Percentiles rank a stretch among this genome's conserved stretches.
These are phyloP conservation scores for Thermothelomyces thermophilus DNA, from an alignment of 2,329 filamentous ascomycete species.

Conservation along the genomic window DNA sequence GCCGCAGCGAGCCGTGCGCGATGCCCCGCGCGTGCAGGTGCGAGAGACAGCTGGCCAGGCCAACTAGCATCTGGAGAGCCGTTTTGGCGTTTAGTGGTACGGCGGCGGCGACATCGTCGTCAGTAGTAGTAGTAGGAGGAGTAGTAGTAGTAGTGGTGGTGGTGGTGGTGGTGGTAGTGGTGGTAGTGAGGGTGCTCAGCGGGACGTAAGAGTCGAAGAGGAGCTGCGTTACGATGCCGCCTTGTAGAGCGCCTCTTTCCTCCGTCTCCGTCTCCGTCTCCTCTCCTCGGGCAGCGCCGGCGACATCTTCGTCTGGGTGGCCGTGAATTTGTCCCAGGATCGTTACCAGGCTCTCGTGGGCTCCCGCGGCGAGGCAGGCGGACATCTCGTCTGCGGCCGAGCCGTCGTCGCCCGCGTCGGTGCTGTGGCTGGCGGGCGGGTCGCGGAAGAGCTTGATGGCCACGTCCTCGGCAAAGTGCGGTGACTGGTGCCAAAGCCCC, in stretches of 20 bases:
- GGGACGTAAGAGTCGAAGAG: slow-evolving; percentile 38
- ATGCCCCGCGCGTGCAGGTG: slow-evolving; percentile 40
- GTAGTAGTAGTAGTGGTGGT: slow-evolving; percentile 28
- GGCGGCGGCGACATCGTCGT: background rate
- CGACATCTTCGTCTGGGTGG: slow-evolving; percentile 32
- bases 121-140: slow-evolving; percentile 19
- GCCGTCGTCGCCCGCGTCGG: slow-evolving; percentile 35
- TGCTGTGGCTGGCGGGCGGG: too few relatives aligned
- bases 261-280: background rate
- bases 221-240: slow-evolving; percentile 42
- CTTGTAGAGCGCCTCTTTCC: slow-evolving; percentile 21
- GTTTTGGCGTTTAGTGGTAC: slow-evolving; percentile 13
- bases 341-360: slow-evolving; percentile 40
- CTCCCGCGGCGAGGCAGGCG: slow-evolving; percentile 39
- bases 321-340: slow-evolving; percentile 38
- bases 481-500: slow-evolving; percentile 31
- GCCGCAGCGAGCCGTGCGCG: slow-evolving; percentile 42
- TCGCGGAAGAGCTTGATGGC: slow-evolving; percentile 45
- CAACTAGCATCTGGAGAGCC: slow-evolving; percentile 33
- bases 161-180: slow-evolving; percentile 27
- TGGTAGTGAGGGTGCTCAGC: slow-evolving; percentile 27
- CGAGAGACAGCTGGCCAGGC: slow-evolving; percentile 36
- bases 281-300: background rate
- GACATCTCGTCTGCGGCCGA: slow-evolving; percentile 44
- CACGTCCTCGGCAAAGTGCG: slow-evolving; percentile 31